phyloP scores from a whole-genome alignment of 768 basidiomycete genomes.

The Panus rudis region DNA sequence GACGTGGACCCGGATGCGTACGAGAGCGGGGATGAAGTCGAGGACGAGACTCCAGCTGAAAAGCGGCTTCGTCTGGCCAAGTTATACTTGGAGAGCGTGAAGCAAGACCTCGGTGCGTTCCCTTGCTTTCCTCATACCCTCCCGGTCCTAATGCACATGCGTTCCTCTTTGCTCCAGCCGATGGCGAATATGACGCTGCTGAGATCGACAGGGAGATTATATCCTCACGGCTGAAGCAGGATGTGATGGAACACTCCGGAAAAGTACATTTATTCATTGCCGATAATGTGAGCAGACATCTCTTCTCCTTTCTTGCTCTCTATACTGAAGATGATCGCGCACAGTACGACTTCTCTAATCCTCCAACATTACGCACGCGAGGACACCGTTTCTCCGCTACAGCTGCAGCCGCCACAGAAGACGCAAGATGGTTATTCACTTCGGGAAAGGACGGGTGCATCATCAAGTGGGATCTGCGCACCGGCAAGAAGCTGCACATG shows the following conservation, averaged over 20 bases:
- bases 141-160: not conserved
- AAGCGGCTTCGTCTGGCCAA: slow-evolving; percentile 89
- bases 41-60: slow-evolving; percentile 86
- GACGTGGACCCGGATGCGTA: slow-evolving; percentile 42
- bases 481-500: slow-evolving; percentile 50
- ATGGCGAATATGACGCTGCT: slow-evolving; percentile 91
- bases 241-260: slow-evolving; percentile 85
- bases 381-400: slow-evolving; percentile 80
- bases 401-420: slow-evolving; percentile 69
- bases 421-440: slow-evolving; percentile 73
- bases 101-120: slow-evolving; percentile 45
- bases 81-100: slow-evolving; percentile 81
- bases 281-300: slow-evolving; percentile 44
- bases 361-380: slow-evolving; percentile 53
- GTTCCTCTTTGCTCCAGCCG: slow-evolving; percentile 36
- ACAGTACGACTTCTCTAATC: slow-evolving; percentile 51
- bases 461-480: slow-evolving; percentile 72
- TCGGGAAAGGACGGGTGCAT: slow-evolving; percentile 89
- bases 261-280: slow-evolving; percentile 80
- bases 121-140: not conserved
- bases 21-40: slow-evolving; percentile 76
- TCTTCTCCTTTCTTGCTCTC: slow-evolving; percentile 1
- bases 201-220: slow-evolving; percentile 94
- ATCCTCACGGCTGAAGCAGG: slow-evolving; percentile 82
- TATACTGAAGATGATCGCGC: not conserved